Evolutionary conservation across 306 rosid genomes (phyloP), one percentile per base, ranked within the genome.

Genomic region (Chamaecrista fasciculata): DNA sequence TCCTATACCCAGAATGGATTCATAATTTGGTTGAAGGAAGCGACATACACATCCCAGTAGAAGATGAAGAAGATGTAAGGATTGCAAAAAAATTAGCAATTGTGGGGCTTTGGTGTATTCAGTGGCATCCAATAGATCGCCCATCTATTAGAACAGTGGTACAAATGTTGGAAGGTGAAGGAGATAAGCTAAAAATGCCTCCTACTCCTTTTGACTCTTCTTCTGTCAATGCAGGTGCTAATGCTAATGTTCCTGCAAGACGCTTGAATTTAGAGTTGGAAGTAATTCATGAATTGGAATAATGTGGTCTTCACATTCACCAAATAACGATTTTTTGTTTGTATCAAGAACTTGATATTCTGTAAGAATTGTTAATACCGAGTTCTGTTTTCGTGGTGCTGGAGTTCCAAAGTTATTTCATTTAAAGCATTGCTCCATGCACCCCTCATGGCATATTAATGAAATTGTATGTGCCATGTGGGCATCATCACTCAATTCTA

Each of bases 41-140:
- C 14, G 74, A 70, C 4, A 8, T 75, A 0, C 51, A 18, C 8
- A 28, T 63, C 19, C 21, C 48, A 21, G 19, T 67, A 26, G 76
- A 49, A 4, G 55, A 56, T 10, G 76, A 56, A 58, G 70, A 44
- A 34, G 65, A 67, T 15, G 11, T 25, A 2, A 57, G 25, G 8
- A 72, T 75, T 50, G 76, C 67, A 14, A 76, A 75, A 43, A 79
- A 58, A 63, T 60, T 82, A 0, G 79, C 81, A 2, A 36, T 75
- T 26, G 79, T 78, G 0, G 86, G 83, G 25, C 76, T 82, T 2
- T 82, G 83, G 86, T 82, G 81, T 56, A 75, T 82, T 14, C 79
- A 82, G 8, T 82, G 83, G 83, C 67, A 82, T 8, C 81, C 83
- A 0, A 23, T 48, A 4, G 64, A 82, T 15, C 83, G 83, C 4